Evolutionary conservation across 805 yeast genomes (phyloP).

Genomic region (Candida tibetensis): DNA sequence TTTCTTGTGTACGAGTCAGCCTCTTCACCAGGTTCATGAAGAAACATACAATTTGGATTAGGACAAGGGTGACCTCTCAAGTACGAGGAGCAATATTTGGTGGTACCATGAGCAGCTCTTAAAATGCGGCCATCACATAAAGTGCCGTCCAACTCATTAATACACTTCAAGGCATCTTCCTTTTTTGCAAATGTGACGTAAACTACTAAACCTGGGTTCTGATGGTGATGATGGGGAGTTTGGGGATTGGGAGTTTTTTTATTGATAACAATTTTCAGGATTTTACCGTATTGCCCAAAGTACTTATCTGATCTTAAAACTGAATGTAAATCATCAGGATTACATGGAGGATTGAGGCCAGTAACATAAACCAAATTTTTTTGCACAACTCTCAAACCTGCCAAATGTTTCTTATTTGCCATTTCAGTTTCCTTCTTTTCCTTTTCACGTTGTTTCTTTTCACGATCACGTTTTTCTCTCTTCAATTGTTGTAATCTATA

Average conservation of each 20-base stretch:
- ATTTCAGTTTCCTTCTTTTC: constrained; percentile 89
- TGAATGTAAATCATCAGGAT: constrained; percentile 78
- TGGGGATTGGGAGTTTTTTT: constrained; percentile 56
- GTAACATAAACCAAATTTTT: constrained; percentile 95
- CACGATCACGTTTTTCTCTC: constrained; percentile 77
- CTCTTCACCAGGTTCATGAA: constrained; percentile 99
- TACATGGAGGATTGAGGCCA: constrained; percentile 84
- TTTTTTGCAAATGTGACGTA: constrained; percentile 90
- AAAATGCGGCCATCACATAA: constrained; percentile 86
- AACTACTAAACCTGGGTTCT: constrained; percentile 83
- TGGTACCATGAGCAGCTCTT: constrained; percentile 97
- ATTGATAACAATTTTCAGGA: constrained; percentile 89
- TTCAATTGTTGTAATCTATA: constrained; percentile 77
- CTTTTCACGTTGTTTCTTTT: constrained; percentile 80
- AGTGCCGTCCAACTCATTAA: constrained; percentile 88
- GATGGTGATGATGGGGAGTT: constrained; percentile 36
- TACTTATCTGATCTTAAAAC: constrained; percentile 85
- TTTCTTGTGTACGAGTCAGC: constrained; percentile 95
- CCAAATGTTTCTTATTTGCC: constrained; percentile 80
- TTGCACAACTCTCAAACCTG: constrained; percentile 98
- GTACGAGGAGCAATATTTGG: constrained; percentile 96
- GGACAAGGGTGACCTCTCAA: constrained; percentile 95
- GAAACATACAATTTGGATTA: constrained; percentile 97
- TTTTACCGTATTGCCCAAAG: constrained; percentile 98
- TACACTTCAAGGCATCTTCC: constrained; percentile 94